Percentiles rank a stretch among this genome's conserved stretches.
phyloP scores from a whole-genome alignment of 768 basidiomycete genomes.

The Punctularia strigosozonata region DNA sequence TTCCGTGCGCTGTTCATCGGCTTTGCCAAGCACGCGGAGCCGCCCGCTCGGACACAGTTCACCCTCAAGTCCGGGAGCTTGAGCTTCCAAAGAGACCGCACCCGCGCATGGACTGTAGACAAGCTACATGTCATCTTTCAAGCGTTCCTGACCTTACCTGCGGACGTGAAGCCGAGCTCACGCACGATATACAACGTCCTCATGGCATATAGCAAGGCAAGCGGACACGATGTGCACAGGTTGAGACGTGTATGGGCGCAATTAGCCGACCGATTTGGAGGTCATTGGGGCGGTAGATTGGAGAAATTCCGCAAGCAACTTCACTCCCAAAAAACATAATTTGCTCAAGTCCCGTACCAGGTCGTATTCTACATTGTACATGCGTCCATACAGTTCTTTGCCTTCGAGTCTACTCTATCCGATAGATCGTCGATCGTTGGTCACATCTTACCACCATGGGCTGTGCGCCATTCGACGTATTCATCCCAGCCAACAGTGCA shows the following conservation, averaged over 20 bases:
- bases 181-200: conserved; percentile 57
- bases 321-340: neutral
- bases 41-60: conserved; percentile 7
- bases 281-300: conserved; percentile 30
- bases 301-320: conserved; percentile 32
- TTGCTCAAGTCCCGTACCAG: neutral
- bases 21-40: conserved; percentile 40
- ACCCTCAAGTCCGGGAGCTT: conserved; percentile 3
- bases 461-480: conserved; percentile 62
- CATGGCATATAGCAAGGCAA: conserved; percentile 50
- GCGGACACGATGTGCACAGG: conserved; percentile 32
- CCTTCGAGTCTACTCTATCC: too few relatives aligned
- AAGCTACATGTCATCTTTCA: conserved; percentile 48
- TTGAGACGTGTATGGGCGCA: conserved; percentile 45
- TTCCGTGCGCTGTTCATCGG: conserved; percentile 72
- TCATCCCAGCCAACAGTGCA: conserved; percentile 64
- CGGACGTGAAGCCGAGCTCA: conserved; percentile 27
- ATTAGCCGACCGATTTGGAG: conserved; percentile 44
- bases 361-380: too few relatives aligned
- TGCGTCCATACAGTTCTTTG: too few relatives aligned
- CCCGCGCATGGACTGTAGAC: conserved; percentile 37
- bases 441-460: conserved; percentile 28
- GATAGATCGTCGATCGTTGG: too few relatives aligned
- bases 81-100: neutral
- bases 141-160: conserved; percentile 49